A percentile compares a stretch with the other conserved stretches of the same genome.
Conservation (phyloP, 2,329 filamentous ascomycete genomes). For the Cladosporium sp. region DNA sequence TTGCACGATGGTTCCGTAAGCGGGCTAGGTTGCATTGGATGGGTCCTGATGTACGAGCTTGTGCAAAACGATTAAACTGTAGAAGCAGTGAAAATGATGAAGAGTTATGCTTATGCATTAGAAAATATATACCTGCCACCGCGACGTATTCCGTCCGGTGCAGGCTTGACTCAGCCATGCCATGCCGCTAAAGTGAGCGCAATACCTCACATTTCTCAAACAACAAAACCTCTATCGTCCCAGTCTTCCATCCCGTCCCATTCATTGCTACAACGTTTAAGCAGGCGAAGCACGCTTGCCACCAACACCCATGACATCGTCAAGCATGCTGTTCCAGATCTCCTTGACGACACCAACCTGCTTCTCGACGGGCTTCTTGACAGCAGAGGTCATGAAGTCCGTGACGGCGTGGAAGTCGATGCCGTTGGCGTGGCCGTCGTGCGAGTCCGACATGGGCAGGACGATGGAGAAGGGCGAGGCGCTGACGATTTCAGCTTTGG, state of each 20-base stretch:
- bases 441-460: slow-evolving; percentile 59
- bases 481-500: slow-evolving; percentile 59
- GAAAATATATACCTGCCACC: background rate
- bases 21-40: too few species aligned
- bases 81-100: background rate
- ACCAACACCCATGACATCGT: slow-evolving; percentile 44
- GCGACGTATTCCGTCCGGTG: background rate
- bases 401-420: slow-evolving; percentile 60
- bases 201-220: background rate
- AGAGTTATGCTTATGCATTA: background rate
- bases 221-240: background rate
- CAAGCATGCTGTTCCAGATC: slow-evolving; percentile 51
- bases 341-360: slow-evolving; percentile 41
- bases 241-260: background rate
- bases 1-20: too few species aligned
- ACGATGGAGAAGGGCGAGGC: slow-evolving; percentile 51
- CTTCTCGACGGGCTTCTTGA: slow-evolving; percentile 41
- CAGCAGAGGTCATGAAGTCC: slow-evolving; percentile 49
- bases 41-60: too few species aligned
- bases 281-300: background rate
- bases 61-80: too few species aligned
- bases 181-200: background rate
- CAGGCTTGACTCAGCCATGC: background rate
- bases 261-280: background rate
- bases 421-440: slow-evolving; percentile 57